These are phyloP conservation scores for Rubroshorea leprosula DNA, from an alignment of 345 rosid species.

Conservation along the genomic window DNA sequence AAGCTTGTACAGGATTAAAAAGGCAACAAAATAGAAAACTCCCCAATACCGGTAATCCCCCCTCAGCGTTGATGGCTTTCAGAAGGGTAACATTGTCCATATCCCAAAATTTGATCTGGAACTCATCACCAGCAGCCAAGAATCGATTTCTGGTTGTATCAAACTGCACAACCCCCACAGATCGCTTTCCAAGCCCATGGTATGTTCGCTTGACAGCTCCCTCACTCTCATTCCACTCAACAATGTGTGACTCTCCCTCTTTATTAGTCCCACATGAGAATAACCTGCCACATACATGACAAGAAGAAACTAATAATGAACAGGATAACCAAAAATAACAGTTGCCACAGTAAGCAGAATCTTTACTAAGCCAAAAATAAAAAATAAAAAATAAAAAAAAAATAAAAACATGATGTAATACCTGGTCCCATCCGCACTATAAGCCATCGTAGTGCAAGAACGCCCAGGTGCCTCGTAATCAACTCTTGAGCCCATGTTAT, in stretches of 20 bases:
- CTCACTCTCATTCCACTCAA: constrained; percentile 76
- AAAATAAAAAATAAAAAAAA: too few relatives aligned
- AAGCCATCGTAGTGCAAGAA: constrained; percentile 70
- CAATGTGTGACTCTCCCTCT: constrained; percentile 59
- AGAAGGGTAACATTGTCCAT: constrained; percentile 62
- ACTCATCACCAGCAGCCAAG: constrained; percentile 73
- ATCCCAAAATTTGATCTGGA: constrained; percentile 66
- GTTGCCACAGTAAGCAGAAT: background rate
- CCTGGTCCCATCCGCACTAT: constrained; percentile 74
- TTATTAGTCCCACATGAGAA: constrained; percentile 73
- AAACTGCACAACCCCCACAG: constrained; percentile 64
- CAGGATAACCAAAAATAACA: background rate
- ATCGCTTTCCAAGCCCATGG: constrained; percentile 56
- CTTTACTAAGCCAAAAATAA: background rate
- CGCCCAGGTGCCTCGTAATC: constrained; percentile 84
- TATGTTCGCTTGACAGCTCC: constrained; percentile 61
- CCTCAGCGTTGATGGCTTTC: constrained; percentile 49
- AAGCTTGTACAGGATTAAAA: background rate
- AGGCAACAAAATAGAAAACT: background rate
- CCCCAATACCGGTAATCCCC: constrained; percentile 53
- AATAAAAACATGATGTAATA: constrained; percentile 12
- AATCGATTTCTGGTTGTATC: constrained; percentile 58
- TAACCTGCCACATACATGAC: constrained; percentile 27
- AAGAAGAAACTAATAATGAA: background rate
- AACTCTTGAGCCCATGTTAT: constrained; percentile 66